A percentile compares a stretch with the other conserved stretches of the same genome.
Conservation (phyloP, 305 asterid genomes). For the Fraxinus nigra region DNA sequence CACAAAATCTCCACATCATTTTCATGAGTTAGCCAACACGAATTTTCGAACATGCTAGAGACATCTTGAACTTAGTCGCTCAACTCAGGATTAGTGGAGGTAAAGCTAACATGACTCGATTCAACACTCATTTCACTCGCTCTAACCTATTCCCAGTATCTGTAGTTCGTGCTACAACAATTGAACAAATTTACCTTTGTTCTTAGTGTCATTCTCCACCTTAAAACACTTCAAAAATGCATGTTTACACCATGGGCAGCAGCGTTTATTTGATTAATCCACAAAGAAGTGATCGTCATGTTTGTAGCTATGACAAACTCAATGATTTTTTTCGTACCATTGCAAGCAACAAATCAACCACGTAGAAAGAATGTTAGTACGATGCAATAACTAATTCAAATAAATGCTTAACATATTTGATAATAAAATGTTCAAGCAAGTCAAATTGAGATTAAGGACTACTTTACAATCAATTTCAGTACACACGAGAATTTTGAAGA, state of each 20-base stretch:
- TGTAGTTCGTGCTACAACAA: neutral
- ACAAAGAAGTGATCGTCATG: neutral
- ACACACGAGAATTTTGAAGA: too few species aligned
- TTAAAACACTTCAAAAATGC: neutral
- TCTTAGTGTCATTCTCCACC: neutral
- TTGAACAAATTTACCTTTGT: neutral
- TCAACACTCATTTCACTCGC: neutral
- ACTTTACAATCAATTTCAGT: too few species aligned
- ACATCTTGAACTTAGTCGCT: neutral
- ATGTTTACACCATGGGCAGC: neutral
- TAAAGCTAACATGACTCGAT: neutral
- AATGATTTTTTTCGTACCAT: too few species aligned
- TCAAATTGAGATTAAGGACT: too few species aligned
- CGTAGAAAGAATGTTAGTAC: too few species aligned
- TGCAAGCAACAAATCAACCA: neutral
- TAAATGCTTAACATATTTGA: too few species aligned
- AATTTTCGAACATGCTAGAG: neutral
- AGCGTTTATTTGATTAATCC: neutral
- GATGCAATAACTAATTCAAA: too few species aligned
- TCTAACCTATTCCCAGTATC: neutral
- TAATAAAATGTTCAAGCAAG: too few species aligned
- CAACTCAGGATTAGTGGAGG: neutral
- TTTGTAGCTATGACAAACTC: too few species aligned
- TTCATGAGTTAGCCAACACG: too few species aligned
- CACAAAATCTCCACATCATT: neutral